Evolutionary conservation across 2,329 filamentous ascomycete genomes (phyloP), one percentile per base, ranked within the genome.

Genomic region (Gyromitra esculenta): DNA sequence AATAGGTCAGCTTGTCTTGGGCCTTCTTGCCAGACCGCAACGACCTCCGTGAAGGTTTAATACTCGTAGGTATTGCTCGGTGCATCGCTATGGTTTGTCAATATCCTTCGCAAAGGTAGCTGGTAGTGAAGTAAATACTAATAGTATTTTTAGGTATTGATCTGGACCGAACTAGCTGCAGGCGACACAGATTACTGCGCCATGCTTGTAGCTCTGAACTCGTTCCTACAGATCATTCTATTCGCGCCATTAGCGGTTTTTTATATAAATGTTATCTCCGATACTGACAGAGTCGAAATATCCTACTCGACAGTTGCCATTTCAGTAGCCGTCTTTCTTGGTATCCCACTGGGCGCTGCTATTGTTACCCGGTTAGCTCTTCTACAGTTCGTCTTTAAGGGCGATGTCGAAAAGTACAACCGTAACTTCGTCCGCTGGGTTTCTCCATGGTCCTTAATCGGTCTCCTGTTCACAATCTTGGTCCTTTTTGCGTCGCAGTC

Each of bases 401-500:
- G 79, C 18, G 82, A 87, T 2, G 88, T 89, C 1, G 83, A 86
- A 0, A 83, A 84, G 0, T 91, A 88, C 86, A 97, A 94, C 82
- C 82, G 85, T 1, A 85, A 87, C 1, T 96, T 97, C 82, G 82
- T 97, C n/a, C 88, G 87, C 43, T 90, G 88, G 82, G 85, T 89
- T 1, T 88, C 89, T 0, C 94, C 93, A 0, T 91, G 89, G 86
- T 95, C 92, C 0, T 86, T 97, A 1, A 88, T 97, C 79, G 94
- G 93, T 0, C 87, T 97, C 4, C 85, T 97, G 0, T 97, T 94
- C 85, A 97, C 93, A 0, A 96, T 97, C 80, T 83, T 96, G 5
- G 90, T 97, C 0, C 87, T 97, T 1, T 97, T 97, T 82, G 93
- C 92, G 0, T 92, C 91, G 0, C 93, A 97, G 82, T 93, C 93